Evolutionary conservation across 768 basidiomycete species (phyloP), one percentile per base, ranked within the genome.

Genomic region (Cantharellus anzutake): DNA sequence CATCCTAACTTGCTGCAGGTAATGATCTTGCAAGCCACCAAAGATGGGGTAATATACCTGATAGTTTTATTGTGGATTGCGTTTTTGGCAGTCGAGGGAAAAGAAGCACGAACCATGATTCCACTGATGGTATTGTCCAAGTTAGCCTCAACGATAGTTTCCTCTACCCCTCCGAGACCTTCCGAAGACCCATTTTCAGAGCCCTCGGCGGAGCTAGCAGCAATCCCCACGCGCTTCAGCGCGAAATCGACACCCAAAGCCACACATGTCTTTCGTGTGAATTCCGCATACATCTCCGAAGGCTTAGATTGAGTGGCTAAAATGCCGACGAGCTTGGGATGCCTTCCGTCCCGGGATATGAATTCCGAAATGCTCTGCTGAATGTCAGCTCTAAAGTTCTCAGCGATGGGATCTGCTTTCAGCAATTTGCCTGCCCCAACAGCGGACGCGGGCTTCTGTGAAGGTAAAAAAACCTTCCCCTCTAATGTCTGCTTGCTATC

Each of bases 1-100:
- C 39, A 14, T 11, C 59, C 71, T 62, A 64, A 83, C 86, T 74
- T 97, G 94, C 70, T 99, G 96, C 59, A 99, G 74, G 70, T 99
- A 99, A 68, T 94, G 90, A 68, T 97, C 96, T 83, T 97, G 67
- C 11, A 61, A 82, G 41, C 75, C 80, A 34, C 94, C 94, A 66
- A 88, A 96, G 64, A 97, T 94, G 1, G 96, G 96, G 71, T 89
- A 99, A 71, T 97, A 96, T 5, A 93, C 87, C 89, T 91, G 20
- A 60, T 16, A 41, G 41, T 51, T 11, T 48, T 29, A 29, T 29
- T 29, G 20, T 29, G 20, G 20, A 29, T 11, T 48, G 34, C 58
- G 52, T 52, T 11, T 11, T 14, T 55, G 52, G 35, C 11, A 34
- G 3, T 5, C 4, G 38, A 3, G 34, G 14, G 38, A 60, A 64